Conservation (phyloP, 176 grass and related monocot genomes). For the Rhynchospora pubera region DNA sequence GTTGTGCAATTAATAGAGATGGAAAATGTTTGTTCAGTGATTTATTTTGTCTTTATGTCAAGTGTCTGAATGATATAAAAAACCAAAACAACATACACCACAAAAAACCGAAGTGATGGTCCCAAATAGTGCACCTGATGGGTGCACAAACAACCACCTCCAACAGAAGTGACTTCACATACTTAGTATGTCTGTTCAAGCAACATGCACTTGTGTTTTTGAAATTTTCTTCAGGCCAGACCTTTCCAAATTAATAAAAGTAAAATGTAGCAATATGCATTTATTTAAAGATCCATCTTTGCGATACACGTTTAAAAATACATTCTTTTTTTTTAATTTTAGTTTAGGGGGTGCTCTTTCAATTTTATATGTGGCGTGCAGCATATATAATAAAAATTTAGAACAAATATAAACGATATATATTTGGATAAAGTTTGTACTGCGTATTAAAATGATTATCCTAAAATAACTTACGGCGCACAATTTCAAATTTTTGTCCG, state of each 20-base stretch:
- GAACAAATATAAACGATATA: no score
- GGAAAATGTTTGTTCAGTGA: not conserved
- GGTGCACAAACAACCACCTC: constrained; percentile 6
- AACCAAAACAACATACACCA: not conserved
- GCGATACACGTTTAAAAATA: no score
- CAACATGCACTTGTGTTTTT: not conserved
- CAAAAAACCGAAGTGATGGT: not conserved
- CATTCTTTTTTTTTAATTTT: no score
- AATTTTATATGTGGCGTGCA: no score
- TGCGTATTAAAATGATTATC: no score
- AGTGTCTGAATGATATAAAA: not conserved
- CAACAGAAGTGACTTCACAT: constrained; percentile 22
- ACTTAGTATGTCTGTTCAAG: not conserved
- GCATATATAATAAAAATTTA: no score
- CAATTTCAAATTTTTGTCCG: no score
- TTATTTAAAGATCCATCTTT: no score
- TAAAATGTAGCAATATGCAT: no score
- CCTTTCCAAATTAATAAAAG: not conserved
- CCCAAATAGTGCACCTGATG: constrained; percentile 17
- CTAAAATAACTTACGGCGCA: no score
- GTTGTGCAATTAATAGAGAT: not conserved
- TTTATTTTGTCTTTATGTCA: not conserved
- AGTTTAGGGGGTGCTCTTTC: no score
- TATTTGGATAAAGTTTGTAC: no score
- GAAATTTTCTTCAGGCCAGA: not conserved